Base-by-base conservation (phyloP, 148 eudicot species). In the Rheum nobile region DNA sequence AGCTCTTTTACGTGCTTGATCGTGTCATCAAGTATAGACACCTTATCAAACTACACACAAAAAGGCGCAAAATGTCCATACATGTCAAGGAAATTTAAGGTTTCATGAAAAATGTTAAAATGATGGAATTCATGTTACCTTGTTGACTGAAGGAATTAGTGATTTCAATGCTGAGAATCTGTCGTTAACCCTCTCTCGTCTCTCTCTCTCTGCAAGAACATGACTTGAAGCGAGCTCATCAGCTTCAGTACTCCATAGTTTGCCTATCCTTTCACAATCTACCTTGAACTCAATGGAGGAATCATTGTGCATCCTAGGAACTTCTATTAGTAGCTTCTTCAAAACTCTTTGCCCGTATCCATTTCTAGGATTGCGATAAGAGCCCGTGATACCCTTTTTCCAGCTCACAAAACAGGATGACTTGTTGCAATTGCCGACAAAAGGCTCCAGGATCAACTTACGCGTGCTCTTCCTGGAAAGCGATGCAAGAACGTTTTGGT, bases 11-110 rank as follows among this genome's bases (percentile, higher is more conserved):
- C 73, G 80, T 89, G 85, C 21, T 83, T 57, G 26, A 91, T 89
- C 26, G 97, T 89, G 21, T 83, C 83, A 75, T 91, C 95, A 0
- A 91, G 92, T 63, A 91, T 72, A 28, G 95, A 88, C 65, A 88
- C 82, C 71, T 89, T 86, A 78, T 89, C 95, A 63, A 79, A 89
- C 97, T 91, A 79, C 80, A 83, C 32, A 24, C 65, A 75, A 8
- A 37, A 37, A 37, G 6, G 6, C 2, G 2, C 6, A 37, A 37
- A 37, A 6, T 6, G 2, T 37, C 39, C 39, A 37, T 37, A 37
- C 2, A 37, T 37, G 39, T 37, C 39, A 37, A 37, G 39, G 39
- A 37, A 37, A 37, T 37, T 37, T 37, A 37, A 37, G 39, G 39
- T 37, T 28, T 7, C 12, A 28, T 22, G 10, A 8, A 67, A 37